These are phyloP conservation scores for Neurospora terricola DNA, from an alignment of 495 filamentous ascomycete genomes.

Conservation along the genomic window DNA sequence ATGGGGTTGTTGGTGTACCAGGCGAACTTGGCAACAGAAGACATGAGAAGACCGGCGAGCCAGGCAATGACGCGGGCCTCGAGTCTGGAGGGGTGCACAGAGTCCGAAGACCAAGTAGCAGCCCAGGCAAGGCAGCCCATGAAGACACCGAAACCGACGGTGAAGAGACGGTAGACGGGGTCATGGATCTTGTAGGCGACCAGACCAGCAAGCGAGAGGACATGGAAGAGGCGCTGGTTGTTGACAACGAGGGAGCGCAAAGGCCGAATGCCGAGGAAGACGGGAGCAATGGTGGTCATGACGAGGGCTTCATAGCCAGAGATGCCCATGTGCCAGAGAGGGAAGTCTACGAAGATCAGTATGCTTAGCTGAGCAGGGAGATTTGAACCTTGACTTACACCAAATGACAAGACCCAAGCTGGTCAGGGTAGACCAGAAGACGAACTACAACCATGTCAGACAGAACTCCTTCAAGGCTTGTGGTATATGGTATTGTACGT, in stretches of 20 bases:
- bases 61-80: constrained; percentile 75
- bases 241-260: constrained; percentile 56
- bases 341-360: constrained; percentile 60
- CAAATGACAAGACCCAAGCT: constrained; percentile 80
- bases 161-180: constrained; percentile 69
- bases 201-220: constrained; percentile 70
- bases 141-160: constrained; percentile 66
- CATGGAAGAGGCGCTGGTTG: constrained; percentile 59
- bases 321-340: constrained; percentile 99
- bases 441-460: constrained; percentile 48
- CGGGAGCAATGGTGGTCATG: constrained; percentile 71
- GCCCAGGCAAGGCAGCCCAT: constrained; percentile 75
- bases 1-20: constrained; percentile 95
- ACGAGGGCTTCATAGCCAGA: constrained; percentile 91
- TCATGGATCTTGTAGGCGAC: constrained; percentile 64
- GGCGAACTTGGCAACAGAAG: constrained; percentile 84
- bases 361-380: not conserved
- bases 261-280: constrained; percentile 63
- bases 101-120: constrained; percentile 68
- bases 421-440: constrained; percentile 93
- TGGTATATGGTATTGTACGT: constrained; percentile 19
- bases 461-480: not conserved
- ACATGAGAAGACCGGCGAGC: constrained; percentile 72
- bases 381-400: constrained; percentile 52
- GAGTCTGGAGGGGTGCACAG: constrained; percentile 59